Percentiles rank a stretch among this genome's conserved stretches.
Conservation (phyloP, 805 yeast genomes). For the Yarrowia hollandica region DNA sequence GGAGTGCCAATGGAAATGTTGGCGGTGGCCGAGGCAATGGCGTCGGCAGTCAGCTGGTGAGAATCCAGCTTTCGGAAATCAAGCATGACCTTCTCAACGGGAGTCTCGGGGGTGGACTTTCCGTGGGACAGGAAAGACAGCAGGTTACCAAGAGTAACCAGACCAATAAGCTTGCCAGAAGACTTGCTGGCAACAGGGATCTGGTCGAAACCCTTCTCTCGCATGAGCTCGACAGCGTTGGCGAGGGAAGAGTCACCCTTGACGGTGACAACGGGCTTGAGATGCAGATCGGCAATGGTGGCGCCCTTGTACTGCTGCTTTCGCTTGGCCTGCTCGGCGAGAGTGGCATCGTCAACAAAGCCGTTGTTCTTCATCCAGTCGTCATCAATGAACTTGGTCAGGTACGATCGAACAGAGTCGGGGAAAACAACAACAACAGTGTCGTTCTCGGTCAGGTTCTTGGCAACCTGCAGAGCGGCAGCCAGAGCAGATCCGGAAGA, state of each 20-base stretch:
- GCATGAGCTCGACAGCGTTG: slow-evolving; percentile 67
- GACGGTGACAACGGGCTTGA: slow-evolving; percentile 80
- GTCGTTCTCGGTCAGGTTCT: slow-evolving; percentile 70
- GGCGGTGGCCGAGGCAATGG: slow-evolving; percentile 43
- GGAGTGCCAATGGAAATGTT: slow-evolving; percentile 32
- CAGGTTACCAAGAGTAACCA: slow-evolving; percentile 72
- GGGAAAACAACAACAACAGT: slow-evolving; percentile 80
- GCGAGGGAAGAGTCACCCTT: slow-evolving; percentile 58
- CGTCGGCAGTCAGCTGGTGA: slow-evolving; percentile 55
- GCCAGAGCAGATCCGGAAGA: slow-evolving; percentile 81
- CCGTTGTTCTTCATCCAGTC: slow-evolving; percentile 86
- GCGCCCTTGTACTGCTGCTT: slow-evolving; percentile 50
- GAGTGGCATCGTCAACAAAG: slow-evolving; percentile 57
- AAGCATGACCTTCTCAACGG: slow-evolving; percentile 59
- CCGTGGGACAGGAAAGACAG: slow-evolving; percentile 66
- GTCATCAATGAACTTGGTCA: slow-evolving; percentile 84
- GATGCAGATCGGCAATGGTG: slow-evolving; percentile 65
- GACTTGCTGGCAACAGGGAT: slow-evolving; percentile 65
- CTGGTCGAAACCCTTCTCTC: slow-evolving; percentile 79
- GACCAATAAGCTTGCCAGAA: slow-evolving; percentile 66
- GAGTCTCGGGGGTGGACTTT: slow-evolving; percentile 55
- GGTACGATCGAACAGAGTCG: slow-evolving; percentile 81
- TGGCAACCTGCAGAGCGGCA: slow-evolving; percentile 70
- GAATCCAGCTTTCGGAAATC: slow-evolving; percentile 69
- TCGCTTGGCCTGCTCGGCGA: slow-evolving; percentile 43